These are phyloP conservation scores for Hypericum perforatum DNA, from an alignment of 345 rosid genomes.

Conservation along the genomic window DNA sequence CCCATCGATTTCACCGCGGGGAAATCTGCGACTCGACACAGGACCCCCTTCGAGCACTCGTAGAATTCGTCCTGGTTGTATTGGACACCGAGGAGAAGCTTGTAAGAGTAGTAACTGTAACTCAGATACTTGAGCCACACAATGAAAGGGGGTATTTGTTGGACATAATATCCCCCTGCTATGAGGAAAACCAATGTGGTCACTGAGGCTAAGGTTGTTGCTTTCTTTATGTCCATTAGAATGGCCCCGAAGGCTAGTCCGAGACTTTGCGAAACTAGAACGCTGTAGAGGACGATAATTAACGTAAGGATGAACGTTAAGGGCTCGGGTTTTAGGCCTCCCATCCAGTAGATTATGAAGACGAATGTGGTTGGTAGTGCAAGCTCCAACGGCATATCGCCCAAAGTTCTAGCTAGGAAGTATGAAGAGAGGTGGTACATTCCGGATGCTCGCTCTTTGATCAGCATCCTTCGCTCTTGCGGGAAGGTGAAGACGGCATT, in stretches of 20 bases:
- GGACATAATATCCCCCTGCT: slow-evolving; percentile 93
- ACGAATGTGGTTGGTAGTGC: slow-evolving; percentile 97
- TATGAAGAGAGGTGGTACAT: slow-evolving; percentile 97
- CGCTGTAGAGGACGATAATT: slow-evolving; percentile 76
- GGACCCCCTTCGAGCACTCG: slow-evolving; percentile 60
- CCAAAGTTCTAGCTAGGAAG: slow-evolving; percentile 78
- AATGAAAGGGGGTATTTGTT: slow-evolving; percentile 87
- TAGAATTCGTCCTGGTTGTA: slow-evolving; percentile 63
- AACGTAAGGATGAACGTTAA: slow-evolving; percentile 70
- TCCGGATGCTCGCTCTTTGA: slow-evolving; percentile 83
- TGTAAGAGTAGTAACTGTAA: slow-evolving; percentile 93
- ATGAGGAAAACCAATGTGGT: slow-evolving; percentile 92
- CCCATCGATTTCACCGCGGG: slow-evolving; percentile 86
- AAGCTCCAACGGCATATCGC: slow-evolving; percentile 89
- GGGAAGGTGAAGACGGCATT: slow-evolving; percentile 98
- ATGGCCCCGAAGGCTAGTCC: slow-evolving; percentile 94
- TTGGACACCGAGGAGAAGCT: slow-evolving; percentile 91
- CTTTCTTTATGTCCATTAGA: slow-evolving; percentile 94
- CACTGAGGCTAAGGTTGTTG: slow-evolving; percentile 91
- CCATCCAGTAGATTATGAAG: slow-evolving; percentile 98
- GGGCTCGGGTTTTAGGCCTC: slow-evolving; percentile 86
- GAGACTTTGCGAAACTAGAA: slow-evolving; percentile 89
- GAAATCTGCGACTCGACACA: slow-evolving; percentile 76
- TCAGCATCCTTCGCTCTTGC: slow-evolving; percentile 76
- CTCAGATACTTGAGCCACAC: slow-evolving; percentile 95